A percentile compares a stretch with the other conserved stretches of the same genome.
phyloP scores from a whole-genome alignment of 441 rosid genomes.

The Cnidoscolus chayamansa region DNA sequence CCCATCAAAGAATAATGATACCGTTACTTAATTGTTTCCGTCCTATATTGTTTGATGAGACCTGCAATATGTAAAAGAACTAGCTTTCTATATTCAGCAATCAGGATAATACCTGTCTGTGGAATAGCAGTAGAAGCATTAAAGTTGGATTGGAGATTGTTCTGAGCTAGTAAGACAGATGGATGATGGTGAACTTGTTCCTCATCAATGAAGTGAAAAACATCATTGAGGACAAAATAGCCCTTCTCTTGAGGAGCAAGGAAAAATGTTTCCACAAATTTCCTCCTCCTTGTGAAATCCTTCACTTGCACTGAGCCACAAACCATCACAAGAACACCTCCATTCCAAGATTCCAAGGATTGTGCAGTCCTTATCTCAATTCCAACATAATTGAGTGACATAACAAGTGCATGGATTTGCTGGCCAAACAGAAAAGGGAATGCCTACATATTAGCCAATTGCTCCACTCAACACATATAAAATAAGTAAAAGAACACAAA shows the following conservation, averaged over 20 bases:
- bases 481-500: not conserved
- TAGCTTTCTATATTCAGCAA: not conserved
- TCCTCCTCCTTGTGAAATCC: slow-evolving; percentile 56
- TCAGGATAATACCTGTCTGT: slow-evolving; percentile 41
- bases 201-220: slow-evolving; percentile 69
- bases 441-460: not conserved
- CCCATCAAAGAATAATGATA: slow-evolving; percentile 3
- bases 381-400: slow-evolving; percentile 59
- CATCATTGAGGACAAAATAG: slow-evolving; percentile 84
- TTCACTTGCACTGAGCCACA: slow-evolving; percentile 67
- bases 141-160: slow-evolving; percentile 38
- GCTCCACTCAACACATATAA: not conserved
- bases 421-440: slow-evolving; percentile 30
- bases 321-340: slow-evolving; percentile 82
- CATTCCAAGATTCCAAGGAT: slow-evolving; percentile 78
- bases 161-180: slow-evolving; percentile 39
- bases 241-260: slow-evolving; percentile 95
- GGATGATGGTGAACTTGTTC: slow-evolving; percentile 52
- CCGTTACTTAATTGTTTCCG: not conserved
- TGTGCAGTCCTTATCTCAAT: slow-evolving; percentile 68
- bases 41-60: slow-evolving; percentile 8
- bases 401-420: slow-evolving; percentile 74
- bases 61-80: not conserved
- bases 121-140: slow-evolving; percentile 33
- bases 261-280: slow-evolving; percentile 84